Base-by-base conservation (phyloP, 2,329 filamentous ascomycete species). In the Leptographium lundbergii region DNA sequence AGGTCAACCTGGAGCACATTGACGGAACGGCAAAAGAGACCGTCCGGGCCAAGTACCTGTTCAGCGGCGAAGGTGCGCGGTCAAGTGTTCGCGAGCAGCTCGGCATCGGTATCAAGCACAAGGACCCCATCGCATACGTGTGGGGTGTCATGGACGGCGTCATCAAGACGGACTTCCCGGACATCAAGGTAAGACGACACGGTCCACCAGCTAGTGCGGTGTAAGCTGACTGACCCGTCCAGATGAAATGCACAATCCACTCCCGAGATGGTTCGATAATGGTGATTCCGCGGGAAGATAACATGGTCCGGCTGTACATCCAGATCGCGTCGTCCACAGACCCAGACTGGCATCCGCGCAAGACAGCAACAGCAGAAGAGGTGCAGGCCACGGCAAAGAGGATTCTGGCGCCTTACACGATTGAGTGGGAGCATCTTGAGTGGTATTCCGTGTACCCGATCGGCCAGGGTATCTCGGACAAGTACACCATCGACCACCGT, bases 361-460 rank as follows among this genome's bases (percentile, higher is more conserved):
- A 80, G 65, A 82, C 83, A 1, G 83, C 86, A 10, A 85, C 82
- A 0, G 77, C 80, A 59, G 74, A 80, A 53, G 75, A 86, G 62
- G 85, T 89, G 4, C 82, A 88, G 63, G 76, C 76, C 13, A 81
- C 81, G 3, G 85, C 85, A 3, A 84, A 85, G 67, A 79, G 75
- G 59, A 87, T 88, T 17, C 69, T 89, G 27, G 73, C 80, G 54
- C 85, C 86, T 1, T 89, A 88, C 67, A 77, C 73, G 6, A 85
- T 89, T 59, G 78, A 82, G 60, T 88, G 85, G 77, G 83, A 85
- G 62, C 74, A 75, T 7, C 79, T 87, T 1, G 84, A 87, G 65
- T 89, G 86, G 87, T 90, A 82, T 71, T 87, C 87, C 0, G 86
- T 87, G 2, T 90, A 90, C 65, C 85, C 87, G 52, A 88, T 90